Conservation (phyloP, 257 asterid genomes). For the Lantana camara region DNA sequence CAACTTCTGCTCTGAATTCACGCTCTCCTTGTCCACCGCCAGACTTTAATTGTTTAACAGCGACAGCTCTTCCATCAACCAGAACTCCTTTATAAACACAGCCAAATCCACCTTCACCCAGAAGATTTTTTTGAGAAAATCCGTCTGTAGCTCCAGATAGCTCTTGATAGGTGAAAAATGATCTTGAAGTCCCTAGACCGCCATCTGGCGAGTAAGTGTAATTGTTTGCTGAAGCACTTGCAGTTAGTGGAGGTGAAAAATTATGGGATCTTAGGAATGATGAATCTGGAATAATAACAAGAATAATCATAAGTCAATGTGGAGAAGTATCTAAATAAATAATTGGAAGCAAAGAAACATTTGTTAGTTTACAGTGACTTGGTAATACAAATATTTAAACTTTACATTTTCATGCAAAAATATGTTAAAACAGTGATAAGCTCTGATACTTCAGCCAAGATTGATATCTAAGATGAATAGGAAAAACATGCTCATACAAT, state of each 20-base stretch:
- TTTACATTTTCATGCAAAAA: neutral
- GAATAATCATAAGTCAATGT: neutral
- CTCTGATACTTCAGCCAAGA: slow-evolving; percentile 10
- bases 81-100: slow-evolving; percentile 82
- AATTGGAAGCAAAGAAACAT: neutral
- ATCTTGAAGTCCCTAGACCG: slow-evolving; percentile 63
- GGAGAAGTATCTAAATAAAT: slow-evolving; percentile 11
- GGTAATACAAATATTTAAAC: neutral
- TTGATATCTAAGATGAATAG: slow-evolving; percentile 18
- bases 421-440: neutral
- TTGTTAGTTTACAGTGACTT: neutral
- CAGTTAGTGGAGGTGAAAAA: slow-evolving; percentile 53
- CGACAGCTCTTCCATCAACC: slow-evolving; percentile 75
- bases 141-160: slow-evolving; percentile 60
- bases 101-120: slow-evolving; percentile 95
- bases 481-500: slow-evolving; percentile 9
- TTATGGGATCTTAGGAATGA: slow-evolving; percentile 64
- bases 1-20: slow-evolving; percentile 91
- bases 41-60: slow-evolving; percentile 83
- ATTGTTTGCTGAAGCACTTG: slow-evolving; percentile 55
- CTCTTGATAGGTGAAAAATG: slow-evolving; percentile 84
- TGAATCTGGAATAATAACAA: slow-evolving; percentile 50
- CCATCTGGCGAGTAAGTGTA: slow-evolving; percentile 59
- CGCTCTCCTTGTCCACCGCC: slow-evolving; percentile 97
- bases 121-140: slow-evolving; percentile 51